phyloP scores from a whole-genome alignment of 139 green algal genomes.

The Zygnema circumcarinatum region DNA sequence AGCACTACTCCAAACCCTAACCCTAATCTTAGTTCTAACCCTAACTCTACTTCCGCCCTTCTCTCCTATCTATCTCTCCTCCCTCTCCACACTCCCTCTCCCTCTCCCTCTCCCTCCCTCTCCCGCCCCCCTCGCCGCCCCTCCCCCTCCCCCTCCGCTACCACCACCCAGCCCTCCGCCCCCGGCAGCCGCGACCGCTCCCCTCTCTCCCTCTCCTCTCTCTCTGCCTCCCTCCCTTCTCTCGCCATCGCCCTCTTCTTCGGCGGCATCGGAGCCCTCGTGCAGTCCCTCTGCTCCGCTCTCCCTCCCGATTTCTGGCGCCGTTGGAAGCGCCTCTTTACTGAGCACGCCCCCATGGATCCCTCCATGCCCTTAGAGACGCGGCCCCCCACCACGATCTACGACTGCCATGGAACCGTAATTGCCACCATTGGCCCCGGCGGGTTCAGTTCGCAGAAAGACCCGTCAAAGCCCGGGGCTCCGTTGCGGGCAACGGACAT shows the following conservation, averaged over 20 bases:
- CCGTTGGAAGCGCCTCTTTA: slow-evolving; percentile 54
- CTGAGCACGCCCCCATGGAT: slow-evolving; percentile 17
- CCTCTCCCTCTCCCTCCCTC: too few species aligned
- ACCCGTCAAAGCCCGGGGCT: slow-evolving; percentile 25
- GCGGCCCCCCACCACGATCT: slow-evolving; percentile 31
- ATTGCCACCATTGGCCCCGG: slow-evolving; percentile 60
- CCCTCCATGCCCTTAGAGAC: not conserved
- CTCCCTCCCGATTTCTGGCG: slow-evolving; percentile 56
- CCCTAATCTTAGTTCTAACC: not conserved
- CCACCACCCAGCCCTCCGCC: not conserved
- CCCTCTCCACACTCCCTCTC: too few species aligned
- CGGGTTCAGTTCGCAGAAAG: slow-evolving; percentile 35
- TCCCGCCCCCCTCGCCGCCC: too few species aligned
- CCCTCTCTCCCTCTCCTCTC: not conserved
- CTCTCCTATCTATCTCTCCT: not conserved
- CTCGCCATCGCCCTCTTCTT: slow-evolving; percentile 45
- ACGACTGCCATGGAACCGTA: slow-evolving; percentile 60
- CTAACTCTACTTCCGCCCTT: not conserved
- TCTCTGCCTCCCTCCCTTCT: not conserved
- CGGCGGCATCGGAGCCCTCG: slow-evolving; percentile 26
- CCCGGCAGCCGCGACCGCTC: not conserved
- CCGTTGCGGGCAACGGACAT: slow-evolving; percentile 45
- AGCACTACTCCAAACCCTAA: too few species aligned
- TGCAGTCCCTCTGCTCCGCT: slow-evolving; percentile 35
- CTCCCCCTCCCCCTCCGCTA: not conserved